A percentile compares a stretch with the other conserved stretches of the same genome.
Evolutionary conservation across 805 yeast genomes (phyloP).

Genomic region (Candida orba): DNA sequence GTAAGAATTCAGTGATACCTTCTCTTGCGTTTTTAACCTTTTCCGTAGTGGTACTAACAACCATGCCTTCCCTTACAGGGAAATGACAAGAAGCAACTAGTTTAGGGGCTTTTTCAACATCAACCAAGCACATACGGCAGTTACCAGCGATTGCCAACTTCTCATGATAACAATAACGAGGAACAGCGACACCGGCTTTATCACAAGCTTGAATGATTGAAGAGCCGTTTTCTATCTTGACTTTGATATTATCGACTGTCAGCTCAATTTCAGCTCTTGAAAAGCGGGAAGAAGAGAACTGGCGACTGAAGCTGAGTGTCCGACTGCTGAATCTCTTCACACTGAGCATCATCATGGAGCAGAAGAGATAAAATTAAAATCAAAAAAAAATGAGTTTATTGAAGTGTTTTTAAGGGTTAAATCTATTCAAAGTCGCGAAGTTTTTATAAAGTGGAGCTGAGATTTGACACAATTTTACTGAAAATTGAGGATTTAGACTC

Average conservation of each 20-base stretch:
- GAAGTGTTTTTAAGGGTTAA: background rate
- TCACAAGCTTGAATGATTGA: constrained; percentile 89
- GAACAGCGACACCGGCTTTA: constrained; percentile 81
- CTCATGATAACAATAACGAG: constrained; percentile 89
- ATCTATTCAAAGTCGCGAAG: background rate
- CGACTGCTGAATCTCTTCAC: too few species aligned
- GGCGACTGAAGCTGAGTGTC: background rate
- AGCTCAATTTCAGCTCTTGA: constrained; percentile 44
- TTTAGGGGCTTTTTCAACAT: constrained; percentile 73
- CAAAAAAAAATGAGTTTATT: background rate
- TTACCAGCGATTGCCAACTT: constrained; percentile 87
- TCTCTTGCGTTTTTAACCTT: constrained; percentile 79
- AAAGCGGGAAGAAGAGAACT: constrained; percentile 19
- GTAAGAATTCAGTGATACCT: constrained; percentile 83
- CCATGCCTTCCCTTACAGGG: constrained; percentile 90
- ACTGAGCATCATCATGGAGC: too few species aligned
- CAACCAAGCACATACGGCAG: constrained; percentile 90
- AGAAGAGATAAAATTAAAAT: too few species aligned
- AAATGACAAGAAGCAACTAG: constrained; percentile 87
- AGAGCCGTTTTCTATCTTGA: constrained; percentile 77
- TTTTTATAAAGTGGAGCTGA: background rate
- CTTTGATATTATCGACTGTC: constrained; percentile 62
- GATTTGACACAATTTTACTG: background rate
- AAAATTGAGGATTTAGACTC: too few species aligned
- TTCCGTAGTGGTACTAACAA: constrained; percentile 70